Evolutionary conservation across 2,329 filamentous ascomycete species (phyloP).

Genomic region (Trichoderma breve): DNA sequence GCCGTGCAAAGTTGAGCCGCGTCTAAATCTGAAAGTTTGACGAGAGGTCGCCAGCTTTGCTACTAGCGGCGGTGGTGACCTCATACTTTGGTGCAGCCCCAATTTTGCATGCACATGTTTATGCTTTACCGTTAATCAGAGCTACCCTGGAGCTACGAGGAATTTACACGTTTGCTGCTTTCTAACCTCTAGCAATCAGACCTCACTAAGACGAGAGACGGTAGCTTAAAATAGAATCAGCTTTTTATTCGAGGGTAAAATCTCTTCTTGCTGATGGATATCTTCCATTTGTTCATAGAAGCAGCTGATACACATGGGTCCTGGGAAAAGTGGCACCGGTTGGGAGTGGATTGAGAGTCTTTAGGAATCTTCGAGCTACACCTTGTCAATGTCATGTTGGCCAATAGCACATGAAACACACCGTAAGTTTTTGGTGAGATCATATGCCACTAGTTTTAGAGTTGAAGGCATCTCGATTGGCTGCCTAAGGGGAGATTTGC

Average conservation of each 20-base stretch:
- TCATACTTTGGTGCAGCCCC: constrained; percentile 28
- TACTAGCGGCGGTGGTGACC: constrained; percentile 28
- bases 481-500: background rate
- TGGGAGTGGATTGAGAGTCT: background rate
- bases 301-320: background rate
- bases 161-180: background rate
- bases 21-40: constrained; percentile 14
- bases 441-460: background rate
- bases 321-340: background rate
- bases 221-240: background rate
- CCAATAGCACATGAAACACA: constrained; percentile 11
- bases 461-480: background rate
- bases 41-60: constrained; percentile 23
- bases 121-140: background rate
- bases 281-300: background rate
- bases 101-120: constrained; percentile 10
- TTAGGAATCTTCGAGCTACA: background rate
- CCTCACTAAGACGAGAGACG: background rate
- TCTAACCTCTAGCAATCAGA: background rate
- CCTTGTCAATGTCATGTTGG: background rate
- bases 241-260: background rate
- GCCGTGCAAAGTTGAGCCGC: background rate
- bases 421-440: background rate
- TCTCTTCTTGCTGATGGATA: background rate
- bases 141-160: background rate